Evolutionary conservation across 164 flowering plant species (phyloP).

Genomic region (Magnolia changhungtana): DNA sequence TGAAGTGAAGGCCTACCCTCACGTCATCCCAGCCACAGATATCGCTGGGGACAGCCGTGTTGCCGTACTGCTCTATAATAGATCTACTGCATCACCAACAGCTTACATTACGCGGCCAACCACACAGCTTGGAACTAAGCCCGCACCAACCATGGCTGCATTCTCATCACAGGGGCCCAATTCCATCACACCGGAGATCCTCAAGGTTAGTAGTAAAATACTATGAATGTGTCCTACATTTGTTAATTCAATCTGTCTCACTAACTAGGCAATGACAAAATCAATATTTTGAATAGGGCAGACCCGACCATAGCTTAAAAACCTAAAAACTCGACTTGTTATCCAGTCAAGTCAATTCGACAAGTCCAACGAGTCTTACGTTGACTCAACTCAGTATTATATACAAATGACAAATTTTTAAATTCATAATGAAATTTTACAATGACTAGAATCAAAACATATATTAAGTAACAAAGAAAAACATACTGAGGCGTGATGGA

Average conservation of each 20-base stretch:
- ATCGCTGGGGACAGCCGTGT: constrained; percentile 38
- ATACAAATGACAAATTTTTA: too few species aligned
- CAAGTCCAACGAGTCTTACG: not conserved
- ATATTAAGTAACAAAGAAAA: too few species aligned
- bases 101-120: constrained; percentile 43
- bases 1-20: constrained; percentile 34
- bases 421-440: too few species aligned
- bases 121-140: not conserved
- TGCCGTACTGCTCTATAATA: not conserved
- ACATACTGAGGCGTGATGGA: too few species aligned
- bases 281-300: not conserved
- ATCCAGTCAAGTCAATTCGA: not conserved
- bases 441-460: too few species aligned
- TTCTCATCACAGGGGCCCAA: constrained; percentile 19
- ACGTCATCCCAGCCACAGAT: constrained; percentile 46
- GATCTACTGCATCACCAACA: constrained; percentile 13
- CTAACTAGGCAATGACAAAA: not conserved
- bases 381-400: too few species aligned
- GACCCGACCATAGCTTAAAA: not conserved
- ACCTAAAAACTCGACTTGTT: not conserved
- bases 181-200: not conserved
- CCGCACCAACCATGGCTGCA: constrained; percentile 11
- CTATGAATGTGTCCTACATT: not conserved
- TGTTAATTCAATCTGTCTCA: too few species aligned
- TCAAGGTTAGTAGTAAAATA: constrained; percentile 1